Conservation (phyloP, 1,139 yeast species). For the Yamadazyma diospyri region DNA sequence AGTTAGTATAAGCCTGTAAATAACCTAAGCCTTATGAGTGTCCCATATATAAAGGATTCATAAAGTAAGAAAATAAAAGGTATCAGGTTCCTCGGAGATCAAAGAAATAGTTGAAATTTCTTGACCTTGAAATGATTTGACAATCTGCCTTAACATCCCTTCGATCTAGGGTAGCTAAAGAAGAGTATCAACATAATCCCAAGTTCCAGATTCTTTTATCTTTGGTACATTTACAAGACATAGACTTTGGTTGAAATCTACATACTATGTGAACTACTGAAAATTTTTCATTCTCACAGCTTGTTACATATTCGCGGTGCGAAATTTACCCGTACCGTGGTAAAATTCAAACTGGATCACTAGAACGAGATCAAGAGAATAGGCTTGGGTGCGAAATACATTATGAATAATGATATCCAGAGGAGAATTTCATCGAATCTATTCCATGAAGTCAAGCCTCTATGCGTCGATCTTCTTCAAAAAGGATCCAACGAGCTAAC, state of each 20-base stretch:
- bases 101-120: constrained; percentile 1
- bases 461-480: constrained; percentile 23
- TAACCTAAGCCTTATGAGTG: constrained; percentile 14
- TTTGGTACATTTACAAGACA: constrained; percentile 9
- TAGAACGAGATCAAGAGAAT: background rate
- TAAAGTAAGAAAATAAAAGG: constrained; percentile 12
- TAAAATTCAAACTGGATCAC: too few species aligned
- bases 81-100: constrained; percentile 12
- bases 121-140: background rate
- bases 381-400: too few species aligned
- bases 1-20: background rate
- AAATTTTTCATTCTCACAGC: constrained; percentile 5
- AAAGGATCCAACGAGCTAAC: constrained; percentile 11
- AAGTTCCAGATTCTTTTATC: constrained; percentile 2
- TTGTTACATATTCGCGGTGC: background rate
- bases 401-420: constrained; percentile 2
- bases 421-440: constrained; percentile 24
- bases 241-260: constrained; percentile 8
- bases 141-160: background rate
- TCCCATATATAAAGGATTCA: constrained; percentile 14
- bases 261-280: constrained; percentile 6
- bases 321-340: constrained; percentile 1
- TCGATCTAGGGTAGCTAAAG: background rate
- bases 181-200: background rate
- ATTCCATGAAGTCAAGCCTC: constrained; percentile 29